A percentile compares a stretch with the other conserved stretches of the same genome.
Conservation (phyloP, 495 filamentous ascomycete genomes). For the Penicillium turbatum region DNA sequence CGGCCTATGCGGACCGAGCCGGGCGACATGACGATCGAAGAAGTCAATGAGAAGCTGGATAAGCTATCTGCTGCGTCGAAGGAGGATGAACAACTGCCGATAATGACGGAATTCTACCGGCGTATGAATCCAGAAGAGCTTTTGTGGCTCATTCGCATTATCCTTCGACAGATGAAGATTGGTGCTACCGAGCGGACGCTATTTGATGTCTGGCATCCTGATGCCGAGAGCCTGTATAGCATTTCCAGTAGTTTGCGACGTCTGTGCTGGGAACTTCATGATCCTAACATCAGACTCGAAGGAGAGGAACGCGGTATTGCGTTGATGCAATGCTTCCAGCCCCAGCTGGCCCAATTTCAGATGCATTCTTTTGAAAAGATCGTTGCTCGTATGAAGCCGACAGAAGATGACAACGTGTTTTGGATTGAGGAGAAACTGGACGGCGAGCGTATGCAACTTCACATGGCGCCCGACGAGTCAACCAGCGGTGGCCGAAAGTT, state of each 20-base stretch:
- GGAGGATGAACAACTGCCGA: conserved; percentile 75
- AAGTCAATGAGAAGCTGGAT: conserved; percentile 87
- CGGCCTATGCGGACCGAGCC: conserved; percentile 68
- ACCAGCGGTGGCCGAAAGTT: conserved; percentile 69
- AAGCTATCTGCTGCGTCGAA: conserved; percentile 67
- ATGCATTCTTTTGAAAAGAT: conserved; percentile 83
- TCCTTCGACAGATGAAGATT: conserved; percentile 96
- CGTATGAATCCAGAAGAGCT: conserved; percentile 92
- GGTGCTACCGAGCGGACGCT: conserved; percentile 93
- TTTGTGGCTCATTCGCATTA: conserved; percentile 91
- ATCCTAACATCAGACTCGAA: conserved; percentile 69
- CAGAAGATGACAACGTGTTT: conserved; percentile 68
- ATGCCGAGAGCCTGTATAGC: conserved; percentile 85
- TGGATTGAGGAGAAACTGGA: conserved; percentile 99
- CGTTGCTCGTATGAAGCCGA: conserved; percentile 64
- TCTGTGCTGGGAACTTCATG: conserved; percentile 92
- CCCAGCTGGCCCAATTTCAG: conserved; percentile 93
- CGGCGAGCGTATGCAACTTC: conserved; percentile 94
- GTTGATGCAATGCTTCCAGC: conserved; percentile 96
- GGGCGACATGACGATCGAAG: conserved; percentile 76
- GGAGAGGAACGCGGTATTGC: conserved; percentile 68
- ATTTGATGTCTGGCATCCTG: conserved; percentile 88
- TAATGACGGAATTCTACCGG: conserved; percentile 79
- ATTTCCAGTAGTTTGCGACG: conserved; percentile 84
- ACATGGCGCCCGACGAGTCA: conserved; percentile 72